Evolutionary conservation across 768 basidiomycete species (phyloP).

Genomic region (Myochromella boudieri): DNA sequence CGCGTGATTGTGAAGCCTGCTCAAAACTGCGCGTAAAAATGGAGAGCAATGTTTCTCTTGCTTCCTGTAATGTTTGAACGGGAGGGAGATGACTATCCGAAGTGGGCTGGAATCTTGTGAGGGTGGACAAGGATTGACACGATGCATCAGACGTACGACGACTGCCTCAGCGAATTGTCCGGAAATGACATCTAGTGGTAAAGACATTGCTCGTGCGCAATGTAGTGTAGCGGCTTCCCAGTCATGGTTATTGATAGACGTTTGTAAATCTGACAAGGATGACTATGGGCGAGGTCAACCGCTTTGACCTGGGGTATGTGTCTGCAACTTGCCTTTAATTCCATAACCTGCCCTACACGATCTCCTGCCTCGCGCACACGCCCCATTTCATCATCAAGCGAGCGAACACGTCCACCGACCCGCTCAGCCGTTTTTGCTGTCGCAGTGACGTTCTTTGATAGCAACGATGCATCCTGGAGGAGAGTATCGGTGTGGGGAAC

Average conservation of each 20-base stretch:
- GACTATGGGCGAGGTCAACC: constrained; percentile 27
- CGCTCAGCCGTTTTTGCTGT: constrained; percentile 82
- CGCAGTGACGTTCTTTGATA: constrained; percentile 59
- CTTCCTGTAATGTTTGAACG: constrained; percentile 72
- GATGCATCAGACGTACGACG: constrained; percentile 57
- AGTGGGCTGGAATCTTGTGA: constrained; percentile 66
- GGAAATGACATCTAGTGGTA: constrained; percentile 74
- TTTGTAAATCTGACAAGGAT: constrained; percentile 48
- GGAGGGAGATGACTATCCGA: constrained; percentile 87
- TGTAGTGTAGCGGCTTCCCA: constrained; percentile 96
- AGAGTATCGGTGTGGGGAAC: constrained; percentile 64
- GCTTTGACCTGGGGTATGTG: background rate
- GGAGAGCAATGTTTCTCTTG: constrained; percentile 71
- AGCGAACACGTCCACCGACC: constrained; percentile 87
- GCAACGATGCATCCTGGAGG: constrained; percentile 50
- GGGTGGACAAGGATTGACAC: background rate
- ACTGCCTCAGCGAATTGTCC: constrained; percentile 85
- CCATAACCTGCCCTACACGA: constrained; percentile 89
- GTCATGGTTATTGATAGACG: constrained; percentile 81
- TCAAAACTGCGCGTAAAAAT: constrained; percentile 83
- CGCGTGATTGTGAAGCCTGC: constrained; percentile 75
- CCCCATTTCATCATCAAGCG: constrained; percentile 91
- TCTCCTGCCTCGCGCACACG: constrained; percentile 90
- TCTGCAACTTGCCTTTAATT: constrained; percentile 73
- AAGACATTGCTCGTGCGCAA: constrained; percentile 86